Evolutionary conservation across 140 eudicot genomes (phyloP), one percentile per base, ranked within the genome.

Genomic region (Cichorium intybus): DNA sequence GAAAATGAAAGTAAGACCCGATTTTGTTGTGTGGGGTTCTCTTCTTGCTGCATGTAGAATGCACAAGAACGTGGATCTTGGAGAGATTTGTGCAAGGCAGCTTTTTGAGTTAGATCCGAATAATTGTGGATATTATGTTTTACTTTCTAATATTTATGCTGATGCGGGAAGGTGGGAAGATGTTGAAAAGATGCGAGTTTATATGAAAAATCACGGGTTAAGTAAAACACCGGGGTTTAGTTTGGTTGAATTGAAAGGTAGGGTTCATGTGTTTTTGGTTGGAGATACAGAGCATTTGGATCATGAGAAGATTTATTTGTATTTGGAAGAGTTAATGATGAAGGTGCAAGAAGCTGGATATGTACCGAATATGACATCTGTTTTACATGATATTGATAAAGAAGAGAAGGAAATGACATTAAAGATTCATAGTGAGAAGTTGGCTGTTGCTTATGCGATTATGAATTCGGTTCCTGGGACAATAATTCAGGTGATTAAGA

Each of bases 161-260:
- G 95, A 93, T 79, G 95, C 95, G 46, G 97, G 94, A 64, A 88
- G 94, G 78, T 93, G 99, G 99, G 77, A 76, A 33, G 99, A 93
- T 71, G 97, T 88, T 39, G 88, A 88, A 75, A 67, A 76, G 77
- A 81, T 86, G 81, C 77, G 94, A 61, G 41, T 77, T 24, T 58
- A 74, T 60, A 85, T 93, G 82, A 85, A 76, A 73, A 67, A 57
- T 24, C 87, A 70, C 17, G 94, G 95, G n/a, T 64, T 93, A 29
- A 66, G 37, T 52, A 93, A 93, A 70, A 86, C 97, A 8, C 95
- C 95, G 7, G 97, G 99, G 48, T 93, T 83, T 47, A 92, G 97
- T 73, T 71, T 88, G 56, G 86, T 85, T 64, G 99, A 88, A 75
- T 53, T 81, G 3, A 83, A 80, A 70, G 97, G 99, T 22, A 77